Evolutionary conservation across 495 filamentous ascomycete genomes (phyloP).

Genomic region (Choiromyces venosus): DNA sequence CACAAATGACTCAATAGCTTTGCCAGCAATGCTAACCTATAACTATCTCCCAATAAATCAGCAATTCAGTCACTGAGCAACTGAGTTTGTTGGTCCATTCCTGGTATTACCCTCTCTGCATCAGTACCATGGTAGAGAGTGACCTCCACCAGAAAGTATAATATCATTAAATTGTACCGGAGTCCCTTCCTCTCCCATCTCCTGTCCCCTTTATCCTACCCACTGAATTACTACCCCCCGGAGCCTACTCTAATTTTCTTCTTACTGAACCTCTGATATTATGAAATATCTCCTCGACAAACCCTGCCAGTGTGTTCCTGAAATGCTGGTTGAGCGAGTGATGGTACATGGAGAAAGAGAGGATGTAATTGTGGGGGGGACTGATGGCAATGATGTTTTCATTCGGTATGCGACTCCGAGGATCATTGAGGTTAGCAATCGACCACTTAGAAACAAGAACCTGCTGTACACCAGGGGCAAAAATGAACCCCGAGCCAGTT

Average conservation of each 20-base stretch:
- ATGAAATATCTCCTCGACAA: slow-evolving; percentile 56
- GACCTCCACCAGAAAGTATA: too few relatives aligned
- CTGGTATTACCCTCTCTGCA: slow-evolving; percentile 5
- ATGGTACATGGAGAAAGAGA: too few relatives aligned
- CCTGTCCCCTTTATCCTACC: slow-evolving; percentile 29
- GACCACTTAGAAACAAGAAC: too few relatives aligned
- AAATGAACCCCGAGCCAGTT: too few relatives aligned
- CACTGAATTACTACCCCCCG: slow-evolving; percentile 10
- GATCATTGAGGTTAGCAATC: too few relatives aligned
- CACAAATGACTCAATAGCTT: slow-evolving; percentile 68
- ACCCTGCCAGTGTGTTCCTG: slow-evolving; percentile 55
- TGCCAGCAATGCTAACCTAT: slow-evolving; percentile 66
- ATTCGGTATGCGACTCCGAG: too few relatives aligned
- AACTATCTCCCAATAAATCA: slow-evolving; percentile 46
- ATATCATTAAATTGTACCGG: slow-evolving; percentile 57
- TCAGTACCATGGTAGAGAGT: slow-evolving; percentile 45
- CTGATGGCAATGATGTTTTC: too few relatives aligned
- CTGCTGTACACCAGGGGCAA: too few relatives aligned
- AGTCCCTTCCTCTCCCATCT: slow-evolving; percentile 50
- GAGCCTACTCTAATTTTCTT: slow-evolving; percentile 28
- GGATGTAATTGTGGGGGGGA: too few relatives aligned
- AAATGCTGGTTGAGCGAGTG: too few relatives aligned
- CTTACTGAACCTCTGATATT: too few relatives aligned
- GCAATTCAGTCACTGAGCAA: slow-evolving; percentile 44
- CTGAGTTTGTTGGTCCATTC: slow-evolving; percentile 25